Evolutionary conservation across 23 red algal species (phyloP).

Genomic region (Gracilaria domingensis): DNA sequence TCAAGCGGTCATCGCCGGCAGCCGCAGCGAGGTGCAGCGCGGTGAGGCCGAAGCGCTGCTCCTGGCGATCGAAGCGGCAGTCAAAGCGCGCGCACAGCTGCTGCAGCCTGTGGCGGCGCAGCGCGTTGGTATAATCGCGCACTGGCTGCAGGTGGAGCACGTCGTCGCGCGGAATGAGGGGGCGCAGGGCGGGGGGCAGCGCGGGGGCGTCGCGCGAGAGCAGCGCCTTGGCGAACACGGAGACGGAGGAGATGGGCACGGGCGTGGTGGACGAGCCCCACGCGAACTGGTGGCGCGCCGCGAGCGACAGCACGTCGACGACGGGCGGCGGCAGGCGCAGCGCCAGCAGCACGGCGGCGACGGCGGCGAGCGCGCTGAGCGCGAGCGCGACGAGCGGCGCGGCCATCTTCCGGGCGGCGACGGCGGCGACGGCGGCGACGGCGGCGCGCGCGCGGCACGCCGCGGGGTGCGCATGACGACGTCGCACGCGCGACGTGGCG

Average conservation of each 20-base stretch:
- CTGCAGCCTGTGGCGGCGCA: constrained; percentile 26
- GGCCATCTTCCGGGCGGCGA: background rate
- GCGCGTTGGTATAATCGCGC: constrained; percentile 47
- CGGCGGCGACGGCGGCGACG: background rate
- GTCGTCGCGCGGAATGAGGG: constrained; percentile 24
- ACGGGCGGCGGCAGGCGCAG: constrained; percentile 24
- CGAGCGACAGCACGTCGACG: constrained; percentile 12
- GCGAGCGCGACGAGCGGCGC: constrained; percentile 8
- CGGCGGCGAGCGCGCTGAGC: constrained; percentile 5
- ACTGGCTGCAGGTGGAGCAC: constrained; percentile 37
- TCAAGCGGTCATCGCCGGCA: constrained; percentile 4
- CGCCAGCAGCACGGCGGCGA: constrained; percentile 17
- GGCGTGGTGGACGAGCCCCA: constrained; percentile 64
- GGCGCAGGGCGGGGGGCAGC: constrained; percentile 40
- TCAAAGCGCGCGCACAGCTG: constrained; percentile 16
- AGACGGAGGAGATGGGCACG: constrained; percentile 69
- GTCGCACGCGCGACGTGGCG: background rate
- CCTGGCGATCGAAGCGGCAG: constrained; percentile 45
- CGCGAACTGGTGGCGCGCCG: constrained; percentile 52
- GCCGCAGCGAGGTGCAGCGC: constrained; percentile 63
- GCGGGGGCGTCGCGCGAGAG: constrained; percentile 35
- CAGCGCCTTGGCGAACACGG: constrained; percentile 65
- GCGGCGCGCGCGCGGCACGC: no score
- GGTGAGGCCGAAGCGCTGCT: constrained; percentile 59
- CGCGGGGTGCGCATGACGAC: background rate